Evolutionary conservation across 768 basidiomycete genomes (phyloP).

Genomic region (Harrya chromipes): DNA sequence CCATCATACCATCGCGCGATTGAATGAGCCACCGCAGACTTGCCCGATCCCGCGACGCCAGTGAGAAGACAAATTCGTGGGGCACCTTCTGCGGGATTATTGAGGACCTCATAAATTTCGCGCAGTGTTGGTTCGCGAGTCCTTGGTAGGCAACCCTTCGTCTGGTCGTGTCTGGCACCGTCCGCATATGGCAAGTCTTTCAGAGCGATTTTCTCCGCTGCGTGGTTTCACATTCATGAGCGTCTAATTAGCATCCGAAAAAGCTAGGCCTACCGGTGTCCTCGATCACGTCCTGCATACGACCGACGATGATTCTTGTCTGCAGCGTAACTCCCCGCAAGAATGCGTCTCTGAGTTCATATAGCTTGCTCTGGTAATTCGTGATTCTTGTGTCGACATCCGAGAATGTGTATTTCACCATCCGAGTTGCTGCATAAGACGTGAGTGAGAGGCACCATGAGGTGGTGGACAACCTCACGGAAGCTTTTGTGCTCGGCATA

Average conservation of each 20-base stretch:
- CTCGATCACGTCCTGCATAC: neutral
- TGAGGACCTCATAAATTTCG: neutral
- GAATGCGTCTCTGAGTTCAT: neutral
- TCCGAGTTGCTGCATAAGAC: neutral
- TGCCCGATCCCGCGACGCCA: conserved; percentile 13
- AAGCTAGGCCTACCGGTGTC: neutral
- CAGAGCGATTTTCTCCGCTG: conserved; percentile 1
- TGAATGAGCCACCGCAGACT: too few species aligned
- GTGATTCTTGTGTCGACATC: conserved; percentile 1
- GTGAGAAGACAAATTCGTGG: conserved; percentile 15
- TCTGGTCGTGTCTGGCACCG: conserved; percentile 8
- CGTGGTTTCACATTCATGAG: neutral
- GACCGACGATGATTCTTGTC: neutral
- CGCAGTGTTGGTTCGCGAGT: neutral
- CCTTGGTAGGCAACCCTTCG: conserved; percentile 3
- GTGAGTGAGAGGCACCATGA: neutral
- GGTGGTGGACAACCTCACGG: neutral
- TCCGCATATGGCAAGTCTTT: conserved; percentile 5
- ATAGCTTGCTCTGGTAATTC: neutral
- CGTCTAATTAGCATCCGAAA: neutral
- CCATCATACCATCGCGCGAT: too few species aligned
- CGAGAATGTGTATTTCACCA: neutral
- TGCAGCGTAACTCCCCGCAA: neutral
- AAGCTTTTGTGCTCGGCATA: neutral
- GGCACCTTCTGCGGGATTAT: neutral